Evolutionary conservation across 108 stramenopile species (phyloP).

Genomic region (Parietichytrium sp.): DNA sequence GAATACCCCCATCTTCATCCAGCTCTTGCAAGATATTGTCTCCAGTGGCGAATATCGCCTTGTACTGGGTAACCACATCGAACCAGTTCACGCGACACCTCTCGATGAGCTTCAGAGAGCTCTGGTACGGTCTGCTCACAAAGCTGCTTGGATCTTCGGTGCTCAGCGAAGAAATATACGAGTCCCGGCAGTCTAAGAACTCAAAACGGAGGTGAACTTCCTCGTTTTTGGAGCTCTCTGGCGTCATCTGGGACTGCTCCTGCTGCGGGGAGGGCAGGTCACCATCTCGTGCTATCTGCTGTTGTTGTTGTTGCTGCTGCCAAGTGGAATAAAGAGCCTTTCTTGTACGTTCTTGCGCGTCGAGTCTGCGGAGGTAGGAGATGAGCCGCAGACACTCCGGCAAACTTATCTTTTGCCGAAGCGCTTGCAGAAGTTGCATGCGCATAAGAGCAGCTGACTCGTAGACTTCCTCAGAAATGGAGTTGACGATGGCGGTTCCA

Average conservation of each 20-base stretch:
- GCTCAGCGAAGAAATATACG: conserved; percentile 3
- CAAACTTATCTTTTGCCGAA: conserved; percentile 4
- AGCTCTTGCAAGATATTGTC: conserved; percentile 26
- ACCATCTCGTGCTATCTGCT: background rate
- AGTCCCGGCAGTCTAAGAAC: background rate
- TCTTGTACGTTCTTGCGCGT: conserved; percentile 26
- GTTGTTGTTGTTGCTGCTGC: background rate
- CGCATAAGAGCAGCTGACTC: conserved; percentile 6
- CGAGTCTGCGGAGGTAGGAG: background rate
- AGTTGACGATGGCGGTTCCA: conserved; percentile 8
- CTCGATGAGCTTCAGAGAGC: conserved; percentile 29
- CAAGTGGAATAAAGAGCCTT: background rate
- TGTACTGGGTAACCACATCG: conserved; percentile 22
- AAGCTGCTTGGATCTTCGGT: background rate
- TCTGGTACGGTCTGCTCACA: background rate
- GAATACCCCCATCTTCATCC: conserved; percentile 25
- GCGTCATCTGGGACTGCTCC: background rate
- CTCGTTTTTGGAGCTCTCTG: no score
- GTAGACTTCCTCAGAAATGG: conserved; percentile 4
- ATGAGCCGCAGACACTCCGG: conserved; percentile 12
- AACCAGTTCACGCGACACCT: conserved; percentile 36
- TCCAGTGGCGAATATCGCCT: conserved; percentile 32
- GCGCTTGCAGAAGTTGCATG: conserved; percentile 5
- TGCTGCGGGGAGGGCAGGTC: background rate
- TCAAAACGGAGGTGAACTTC: conserved; percentile 29